A percentile compares a stretch with the other conserved stretches of the same genome.
Conservation (phyloP, 1,284 basidiomycete species). For the Boletus holoroseus region DNA sequence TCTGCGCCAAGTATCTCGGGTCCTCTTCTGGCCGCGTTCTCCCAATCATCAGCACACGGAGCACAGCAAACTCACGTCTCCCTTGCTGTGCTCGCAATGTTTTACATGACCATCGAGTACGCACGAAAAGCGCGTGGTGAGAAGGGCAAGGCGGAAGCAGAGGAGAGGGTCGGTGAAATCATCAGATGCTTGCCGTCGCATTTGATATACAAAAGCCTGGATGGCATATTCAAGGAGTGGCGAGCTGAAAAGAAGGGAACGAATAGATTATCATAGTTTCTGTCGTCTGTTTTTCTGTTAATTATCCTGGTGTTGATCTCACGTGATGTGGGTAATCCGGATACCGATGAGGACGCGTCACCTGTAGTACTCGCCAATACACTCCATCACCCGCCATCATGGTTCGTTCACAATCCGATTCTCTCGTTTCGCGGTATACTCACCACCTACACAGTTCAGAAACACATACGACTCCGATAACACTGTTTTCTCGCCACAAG, state of each 20-base stretch:
- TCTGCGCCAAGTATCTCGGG: slow-evolving; percentile 57
- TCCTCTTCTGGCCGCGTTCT: slow-evolving; percentile 62
- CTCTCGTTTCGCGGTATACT: slow-evolving; percentile 5
- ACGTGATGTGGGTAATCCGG: slow-evolving; percentile 22
- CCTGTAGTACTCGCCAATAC: slow-evolving; percentile 13
- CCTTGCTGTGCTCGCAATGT: slow-evolving; percentile 85
- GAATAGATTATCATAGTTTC: slow-evolving; percentile 10
- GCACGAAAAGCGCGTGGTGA: slow-evolving; percentile 66
- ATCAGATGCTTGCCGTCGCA: slow-evolving; percentile 81
- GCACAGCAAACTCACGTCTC: slow-evolving; percentile 90
- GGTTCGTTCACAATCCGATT: slow-evolving; percentile 19
- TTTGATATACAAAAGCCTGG: slow-evolving; percentile 81
- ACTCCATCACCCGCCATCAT: slow-evolving; percentile 21
- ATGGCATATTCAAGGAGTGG: slow-evolving; percentile 93
- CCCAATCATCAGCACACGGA: slow-evolving; percentile 71
- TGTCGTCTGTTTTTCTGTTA: slow-evolving; percentile 6
- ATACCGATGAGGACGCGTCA: slow-evolving; percentile 31
- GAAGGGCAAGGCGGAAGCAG: slow-evolving; percentile 63
- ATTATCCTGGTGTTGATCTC: slow-evolving; percentile 11
- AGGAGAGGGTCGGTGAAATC: slow-evolving; percentile 81
- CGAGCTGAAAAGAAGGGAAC: slow-evolving; percentile 67
- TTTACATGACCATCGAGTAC: slow-evolving; percentile 77
- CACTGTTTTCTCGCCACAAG: slow-evolving; percentile 92
- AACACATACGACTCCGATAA: slow-evolving; percentile 97
- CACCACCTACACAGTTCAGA: slow-evolving; percentile 59